Base-by-base conservation (phyloP, 768 basidiomycete species). In the Podaxis mareebaensis region DNA sequence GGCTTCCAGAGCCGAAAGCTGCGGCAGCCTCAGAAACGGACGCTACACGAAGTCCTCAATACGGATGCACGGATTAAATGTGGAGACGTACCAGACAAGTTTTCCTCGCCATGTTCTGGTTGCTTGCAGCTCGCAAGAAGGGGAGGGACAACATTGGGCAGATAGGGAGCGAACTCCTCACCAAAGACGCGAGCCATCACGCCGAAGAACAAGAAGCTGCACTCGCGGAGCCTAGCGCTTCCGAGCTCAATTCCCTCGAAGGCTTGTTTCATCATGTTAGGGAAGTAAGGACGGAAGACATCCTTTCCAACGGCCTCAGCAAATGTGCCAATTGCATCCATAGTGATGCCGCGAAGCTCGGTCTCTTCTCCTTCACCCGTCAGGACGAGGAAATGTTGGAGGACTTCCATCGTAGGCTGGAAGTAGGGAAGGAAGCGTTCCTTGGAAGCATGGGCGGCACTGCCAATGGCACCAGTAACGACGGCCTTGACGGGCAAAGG, bases 311-410 rank as follows among this genome's bases (percentile, higher is more conserved):
- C 93, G 7, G 96, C 95, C 77, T 99, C 96, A 13, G 97, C 93
- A 69, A 99, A 94, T 0, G 97, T 98, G 58, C 97, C 97, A 64
- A 98, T 89, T n/a, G 97, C 94, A 76, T 99, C 97, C 88, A 97
- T 97, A 11, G 96, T 91, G 71, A 98, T 96, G 40, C 97, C 96
- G 62, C 96, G 93, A 42, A 99, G 85, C 69, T 98, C 96, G 49
- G 83, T 87, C 77, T 97, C 94, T 73, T 97, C 96, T 52, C 93
- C 95, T 68, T 96, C 92, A 30, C 85, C 90, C 22, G 84, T 86
- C 30, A 99, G 86, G 38, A 85, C 78, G 56, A 99, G 85, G 87
- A 96, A 97, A 71, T 91, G 90, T 66, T 92, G 86, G 67, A 99
- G 85, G 63, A 88, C 89, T 67, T 83, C 80, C 88, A 99, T 96